Base-by-base conservation (phyloP, 2,329 filamentous ascomycete species). In the Scedosporium boydii region DNA sequence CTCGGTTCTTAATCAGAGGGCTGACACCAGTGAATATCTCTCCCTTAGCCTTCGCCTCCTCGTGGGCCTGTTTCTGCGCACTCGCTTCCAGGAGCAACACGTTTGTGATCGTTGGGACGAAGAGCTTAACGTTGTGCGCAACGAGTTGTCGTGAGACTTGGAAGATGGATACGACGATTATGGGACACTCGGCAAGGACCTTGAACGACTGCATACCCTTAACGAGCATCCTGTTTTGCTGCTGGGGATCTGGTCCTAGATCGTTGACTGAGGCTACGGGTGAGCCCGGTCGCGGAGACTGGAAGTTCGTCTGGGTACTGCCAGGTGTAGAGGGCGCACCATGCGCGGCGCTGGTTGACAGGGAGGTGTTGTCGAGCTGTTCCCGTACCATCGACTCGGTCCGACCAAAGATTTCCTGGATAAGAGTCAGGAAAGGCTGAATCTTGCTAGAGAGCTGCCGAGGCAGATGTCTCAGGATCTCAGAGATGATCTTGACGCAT, bases 181-280 rank as follows among this genome's bases (percentile, higher is more conserved):
- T 99, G 0, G 95, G 95, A 69, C 95, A 99, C 74, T 99, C 95
- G 1, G 93, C 92, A 4, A 99, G 83, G 26, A 99, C 93, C 74
- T 98, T 99, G 83, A 99, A 99, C 1, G 95, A 99, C 72, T 96
- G 91, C 91, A 97, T 97, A 34, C 95, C 95, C 75, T 91, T 96
- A 62, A 93, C 79, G 41, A 99, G 76, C 58, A 91, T 89, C 63
- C 93, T 87, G 62, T 77, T 91, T 69, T 92, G 88, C 70, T 93
- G 91, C 69, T 91, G 88, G n/a, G 81, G 78, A 68, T 97, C 93
- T 14, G 87, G 83, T 5, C 87, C 91, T 59, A 96, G 83, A 65
- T 98, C 95, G 18, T 88, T 83, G 3, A 90, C 85, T 1, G 91
- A 89, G 2, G 90, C 88, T 7, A 93, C 89, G 3, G 96, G 95